phyloP scores from a whole-genome alignment of 2,329 filamentous ascomycete species.

The Pseudogymnoascus sp. region DNA sequence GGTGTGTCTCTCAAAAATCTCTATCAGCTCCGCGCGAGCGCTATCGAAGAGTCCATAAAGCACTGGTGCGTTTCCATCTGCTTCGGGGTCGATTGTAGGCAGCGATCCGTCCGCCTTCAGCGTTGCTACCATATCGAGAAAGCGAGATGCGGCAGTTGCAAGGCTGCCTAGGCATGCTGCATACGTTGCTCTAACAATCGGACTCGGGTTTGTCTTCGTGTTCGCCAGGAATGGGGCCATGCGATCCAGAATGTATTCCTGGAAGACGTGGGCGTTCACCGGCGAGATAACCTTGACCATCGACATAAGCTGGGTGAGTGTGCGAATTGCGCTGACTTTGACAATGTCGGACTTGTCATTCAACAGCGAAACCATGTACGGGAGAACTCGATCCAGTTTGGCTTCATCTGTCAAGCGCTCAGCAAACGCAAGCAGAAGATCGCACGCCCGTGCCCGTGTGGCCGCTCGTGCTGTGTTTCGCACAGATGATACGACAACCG shows the following conservation, averaged over 20 bases:
- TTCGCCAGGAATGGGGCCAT: conserved; percentile 53
- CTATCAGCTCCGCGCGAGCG: conserved; percentile 72
- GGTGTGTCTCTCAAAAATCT: conserved; percentile 78
- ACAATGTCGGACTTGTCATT: conserved; percentile 79
- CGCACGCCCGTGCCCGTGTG: conserved; percentile 82
- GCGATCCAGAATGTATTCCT: conserved; percentile 59
- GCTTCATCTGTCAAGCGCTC: conserved; percentile 90
- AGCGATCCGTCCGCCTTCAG: conserved; percentile 76
- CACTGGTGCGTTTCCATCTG: conserved; percentile 60
- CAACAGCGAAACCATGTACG: conserved; percentile 77
- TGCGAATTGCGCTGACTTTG: conserved; percentile 74
- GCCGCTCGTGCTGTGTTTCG: conserved; percentile 82
- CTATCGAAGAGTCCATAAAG: conserved; percentile 83
- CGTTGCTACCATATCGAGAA: conserved; percentile 85
- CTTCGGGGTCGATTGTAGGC: conserved; percentile 67
- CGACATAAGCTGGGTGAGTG: conserved; percentile 79
- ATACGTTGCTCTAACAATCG: conserved; percentile 80
- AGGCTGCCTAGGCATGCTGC: conserved; percentile 86
- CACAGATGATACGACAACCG: conserved; percentile 78
- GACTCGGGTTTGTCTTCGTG: conserved; percentile 47
- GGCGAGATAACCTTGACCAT: conserved; percentile 82
- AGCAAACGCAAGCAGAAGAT: conserved; percentile 83
- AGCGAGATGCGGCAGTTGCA: conserved; percentile 74
- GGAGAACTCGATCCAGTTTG: conserved; percentile 85
- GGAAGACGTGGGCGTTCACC: conserved; percentile 61